Evolutionary conservation across 805 yeast genomes (phyloP), one percentile per base, ranked within the genome.

Genomic region (Grigorovia jiainica): DNA sequence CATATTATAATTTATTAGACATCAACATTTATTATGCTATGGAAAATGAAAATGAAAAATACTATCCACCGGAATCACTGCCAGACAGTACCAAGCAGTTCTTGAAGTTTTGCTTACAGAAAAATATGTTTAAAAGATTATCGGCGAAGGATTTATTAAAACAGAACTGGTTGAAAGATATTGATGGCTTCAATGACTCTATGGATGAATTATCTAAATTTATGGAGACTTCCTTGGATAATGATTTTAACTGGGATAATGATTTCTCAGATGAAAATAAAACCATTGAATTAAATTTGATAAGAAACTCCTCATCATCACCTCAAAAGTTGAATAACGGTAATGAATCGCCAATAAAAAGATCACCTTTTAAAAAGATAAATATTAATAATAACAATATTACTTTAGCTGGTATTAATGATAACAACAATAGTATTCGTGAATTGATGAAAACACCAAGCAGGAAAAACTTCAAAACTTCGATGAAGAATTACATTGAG

Each of bases 41-140:
- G 30, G 68, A 67, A 52, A 66, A 67, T 39, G 72, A 65, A 13
- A 38, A 34, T 18, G 44, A 41, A n/a, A 43, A 56, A 5, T 66
- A 67, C 49, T 54, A 49, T 50, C 72, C 58, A 30, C 63, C 64
- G 11, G 47, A 47, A 20, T 47, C 53, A 5, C 36, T 60, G 15
- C 52, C 78, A 3, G 47, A 52, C n/a, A 69, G 72, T 15, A 83
- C 84, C 49, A 76, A 77, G 49, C 81, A 75, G 51, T 90, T 92
- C 62, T 77, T 87, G 18, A 59, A 62, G 20, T 61, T 61, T 41
- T 90, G 97, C 61, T 68, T 92, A 41, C 75, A 76, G 32, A 84
- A 78, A 58, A 78, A 80, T 47, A 89, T 94, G 21, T 59, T 59
- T 11, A 63, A 68, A 36, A 67, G 98, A 45, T 83, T 90, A 0